Conservation (phyloP, 2,329 filamentous ascomycete species). For the Calonectria hawksworthii region DNA sequence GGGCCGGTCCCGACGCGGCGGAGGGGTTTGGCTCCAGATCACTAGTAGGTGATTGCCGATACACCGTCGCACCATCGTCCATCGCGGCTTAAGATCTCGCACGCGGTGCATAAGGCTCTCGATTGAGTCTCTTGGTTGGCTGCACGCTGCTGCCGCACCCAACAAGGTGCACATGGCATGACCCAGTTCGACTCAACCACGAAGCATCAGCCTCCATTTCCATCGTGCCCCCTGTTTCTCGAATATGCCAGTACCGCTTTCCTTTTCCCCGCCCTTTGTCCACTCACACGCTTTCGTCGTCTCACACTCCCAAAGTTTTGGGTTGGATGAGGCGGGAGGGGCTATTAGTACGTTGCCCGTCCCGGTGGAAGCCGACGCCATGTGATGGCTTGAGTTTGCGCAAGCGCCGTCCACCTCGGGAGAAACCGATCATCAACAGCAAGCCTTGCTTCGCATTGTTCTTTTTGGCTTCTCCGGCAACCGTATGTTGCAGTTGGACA, state of each 20-base stretch:
- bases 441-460: not conserved
- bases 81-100: constrained; percentile 29
- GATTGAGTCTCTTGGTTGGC: constrained; percentile 37
- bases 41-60: constrained; percentile 16
- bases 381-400: constrained; percentile 16
- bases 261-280: constrained; percentile 19
- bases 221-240: constrained; percentile 9
- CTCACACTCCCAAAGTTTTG: constrained; percentile 23
- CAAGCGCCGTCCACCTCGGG: constrained; percentile 33
- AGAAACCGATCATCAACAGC: constrained; percentile 3
- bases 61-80: constrained; percentile 15
- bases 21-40: constrained; percentile 24
- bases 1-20: constrained; percentile 42
- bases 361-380: constrained; percentile 23
- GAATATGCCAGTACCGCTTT: not conserved
- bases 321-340: constrained; percentile 28
- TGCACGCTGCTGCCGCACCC: constrained; percentile 25
- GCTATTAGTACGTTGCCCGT: not conserved
- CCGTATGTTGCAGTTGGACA: not conserved
- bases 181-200: constrained; percentile 11
- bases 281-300: constrained; percentile 3
- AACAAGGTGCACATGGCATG: constrained; percentile 24
- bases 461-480: constrained; percentile 1
- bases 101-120: constrained; percentile 29
- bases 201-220: constrained; percentile 13